A percentile compares a stretch with the other conserved stretches of the same genome.
Conservation (phyloP, 495 filamentous ascomycete species). For the Penicillium atrosanguineum region DNA sequence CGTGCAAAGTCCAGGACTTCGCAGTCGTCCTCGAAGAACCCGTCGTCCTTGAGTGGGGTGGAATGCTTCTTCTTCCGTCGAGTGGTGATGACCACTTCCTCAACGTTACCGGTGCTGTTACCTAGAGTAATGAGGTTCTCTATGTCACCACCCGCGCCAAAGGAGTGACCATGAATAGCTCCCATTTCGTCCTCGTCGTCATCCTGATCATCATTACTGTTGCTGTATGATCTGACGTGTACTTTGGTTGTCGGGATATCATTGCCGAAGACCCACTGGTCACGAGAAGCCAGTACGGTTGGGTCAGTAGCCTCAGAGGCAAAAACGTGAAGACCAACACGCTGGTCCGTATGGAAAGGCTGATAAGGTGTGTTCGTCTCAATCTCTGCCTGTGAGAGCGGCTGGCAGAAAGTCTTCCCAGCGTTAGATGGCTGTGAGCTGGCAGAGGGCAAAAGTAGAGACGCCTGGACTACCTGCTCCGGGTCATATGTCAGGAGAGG, state of each 20-base stretch:
- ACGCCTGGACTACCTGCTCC: slow-evolving; percentile 27
- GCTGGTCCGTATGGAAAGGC: slow-evolving; percentile 83
- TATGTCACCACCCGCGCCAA: slow-evolving; percentile 42
- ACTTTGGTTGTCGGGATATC: slow-evolving; percentile 59
- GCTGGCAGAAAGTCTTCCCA: slow-evolving; percentile 41
- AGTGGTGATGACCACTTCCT: slow-evolving; percentile 79
- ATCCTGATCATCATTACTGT: slow-evolving; percentile 46
- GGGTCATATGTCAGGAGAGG: slow-evolving; percentile 29
- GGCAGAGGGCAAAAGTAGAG: slow-evolving; percentile 35
- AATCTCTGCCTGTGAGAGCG: slow-evolving; percentile 82
- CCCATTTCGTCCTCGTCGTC: slow-evolving; percentile 48
- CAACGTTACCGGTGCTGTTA: slow-evolving; percentile 64
- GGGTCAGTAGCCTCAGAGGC: slow-evolving; percentile 23
- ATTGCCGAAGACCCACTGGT: slow-evolving; percentile 71
- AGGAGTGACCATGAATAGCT: slow-evolving; percentile 35
- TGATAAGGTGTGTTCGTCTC: slow-evolving; percentile 89
- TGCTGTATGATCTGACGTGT: slow-evolving; percentile 51
- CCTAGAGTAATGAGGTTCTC: slow-evolving; percentile 52
- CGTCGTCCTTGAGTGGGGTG: slow-evolving; percentile 57
- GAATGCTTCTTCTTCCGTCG: slow-evolving; percentile 58
- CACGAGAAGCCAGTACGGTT: slow-evolving; percentile 22
- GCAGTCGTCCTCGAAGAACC: slow-evolving; percentile 93
- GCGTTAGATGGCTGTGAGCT: slow-evolving; percentile 28
- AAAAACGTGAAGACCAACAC: slow-evolving; percentile 69
- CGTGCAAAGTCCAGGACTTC: slow-evolving; percentile 90